A percentile compares a stretch with the other conserved stretches of the same genome.
Conservation (phyloP, 2,329 filamentous ascomycete genomes). For the Polytolypa hystricis region DNA sequence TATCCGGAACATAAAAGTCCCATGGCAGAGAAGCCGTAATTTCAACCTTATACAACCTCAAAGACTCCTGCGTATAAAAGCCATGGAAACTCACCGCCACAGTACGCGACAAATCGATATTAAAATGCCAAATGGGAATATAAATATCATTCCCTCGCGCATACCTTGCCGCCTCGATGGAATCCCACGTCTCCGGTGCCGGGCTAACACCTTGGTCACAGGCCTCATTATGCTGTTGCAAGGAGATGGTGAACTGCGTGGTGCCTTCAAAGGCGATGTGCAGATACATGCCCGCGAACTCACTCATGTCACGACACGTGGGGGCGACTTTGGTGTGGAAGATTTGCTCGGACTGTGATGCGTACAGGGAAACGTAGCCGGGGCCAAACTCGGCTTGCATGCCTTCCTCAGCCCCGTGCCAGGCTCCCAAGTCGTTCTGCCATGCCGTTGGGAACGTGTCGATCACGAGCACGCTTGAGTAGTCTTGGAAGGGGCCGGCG, state of each 20-base stretch:
- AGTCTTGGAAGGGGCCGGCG: not conserved
- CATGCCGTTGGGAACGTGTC: slow-evolving; percentile 47
- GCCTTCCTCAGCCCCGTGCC: slow-evolving; percentile 55
- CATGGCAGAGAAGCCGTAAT: slow-evolving; percentile 46
- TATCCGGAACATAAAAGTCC: slow-evolving; percentile 43
- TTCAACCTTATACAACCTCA: slow-evolving; percentile 49
- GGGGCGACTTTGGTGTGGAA: slow-evolving; percentile 50
- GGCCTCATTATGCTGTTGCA: slow-evolving; percentile 55
- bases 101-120: slow-evolving; percentile 45
- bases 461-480: slow-evolving; percentile 34
- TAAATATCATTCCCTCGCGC: slow-evolving; percentile 47
- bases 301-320: slow-evolving; percentile 45
- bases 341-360: slow-evolving; percentile 49
- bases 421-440: slow-evolving; percentile 51
- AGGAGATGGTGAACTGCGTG: slow-evolving; percentile 51
- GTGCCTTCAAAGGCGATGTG: slow-evolving; percentile 54
- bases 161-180: slow-evolving; percentile 53
- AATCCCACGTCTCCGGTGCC: slow-evolving; percentile 58
- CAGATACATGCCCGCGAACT: slow-evolving; percentile 48
- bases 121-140: slow-evolving; percentile 56
- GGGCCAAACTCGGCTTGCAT: slow-evolving; percentile 42
- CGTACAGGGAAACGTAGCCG: slow-evolving; percentile 45
- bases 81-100: slow-evolving; percentile 54
- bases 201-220: slow-evolving; percentile 48
- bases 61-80: slow-evolving; percentile 44